phyloP scores from a whole-genome alignment of 768 basidiomycete species.

The Strobilomyces dryophilus region DNA sequence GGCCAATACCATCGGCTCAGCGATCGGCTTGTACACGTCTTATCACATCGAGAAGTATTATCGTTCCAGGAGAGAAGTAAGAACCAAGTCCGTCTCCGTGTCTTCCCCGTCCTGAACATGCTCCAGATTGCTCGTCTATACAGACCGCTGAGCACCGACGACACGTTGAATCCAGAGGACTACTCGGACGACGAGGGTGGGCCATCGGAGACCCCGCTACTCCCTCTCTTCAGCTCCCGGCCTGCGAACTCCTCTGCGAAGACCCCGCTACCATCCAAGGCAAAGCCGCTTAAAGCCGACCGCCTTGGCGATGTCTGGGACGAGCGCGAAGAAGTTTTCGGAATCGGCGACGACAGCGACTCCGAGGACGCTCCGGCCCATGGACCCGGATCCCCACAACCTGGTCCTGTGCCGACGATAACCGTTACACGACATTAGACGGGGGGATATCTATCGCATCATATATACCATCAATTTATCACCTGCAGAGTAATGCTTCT shows the following conservation, averaged over 20 bases:
- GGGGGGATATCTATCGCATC: slow-evolving; percentile 18
- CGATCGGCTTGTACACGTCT: slow-evolving; percentile 59
- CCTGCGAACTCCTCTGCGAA: slow-evolving; percentile 14
- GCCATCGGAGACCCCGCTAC: slow-evolving; percentile 48
- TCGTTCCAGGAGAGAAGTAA: slow-evolving; percentile 73
- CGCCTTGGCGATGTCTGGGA: slow-evolving; percentile 70
- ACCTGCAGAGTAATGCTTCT: slow-evolving; percentile 3
- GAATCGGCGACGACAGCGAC: slow-evolving; percentile 60
- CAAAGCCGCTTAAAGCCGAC: slow-evolving; percentile 26
- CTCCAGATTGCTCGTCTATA: slow-evolving; percentile 73
- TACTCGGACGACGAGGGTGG: slow-evolving; percentile 39
- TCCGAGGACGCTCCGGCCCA: slow-evolving; percentile 37
- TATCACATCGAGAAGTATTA: slow-evolving; percentile 74
- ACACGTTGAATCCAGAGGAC: slow-evolving; percentile 51
- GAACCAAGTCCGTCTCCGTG: not conserved
- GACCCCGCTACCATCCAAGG: slow-evolving; percentile 23
- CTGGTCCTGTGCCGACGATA: slow-evolving; percentile 24
- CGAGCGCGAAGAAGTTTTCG: slow-evolving; percentile 72
- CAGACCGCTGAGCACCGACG: slow-evolving; percentile 57
- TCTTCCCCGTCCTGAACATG: not conserved
- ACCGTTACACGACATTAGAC: slow-evolving; percentile 24
- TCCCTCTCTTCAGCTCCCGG: slow-evolving; percentile 44
- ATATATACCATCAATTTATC: slow-evolving; percentile 25
- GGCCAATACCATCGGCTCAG: slow-evolving; percentile 78
- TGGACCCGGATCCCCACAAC: slow-evolving; percentile 2